A percentile compares a stretch with the other conserved stretches of the same genome.
Evolutionary conservation across 2,329 filamentous ascomycete species (phyloP).

Genomic region (Fusarium kyushuense): DNA sequence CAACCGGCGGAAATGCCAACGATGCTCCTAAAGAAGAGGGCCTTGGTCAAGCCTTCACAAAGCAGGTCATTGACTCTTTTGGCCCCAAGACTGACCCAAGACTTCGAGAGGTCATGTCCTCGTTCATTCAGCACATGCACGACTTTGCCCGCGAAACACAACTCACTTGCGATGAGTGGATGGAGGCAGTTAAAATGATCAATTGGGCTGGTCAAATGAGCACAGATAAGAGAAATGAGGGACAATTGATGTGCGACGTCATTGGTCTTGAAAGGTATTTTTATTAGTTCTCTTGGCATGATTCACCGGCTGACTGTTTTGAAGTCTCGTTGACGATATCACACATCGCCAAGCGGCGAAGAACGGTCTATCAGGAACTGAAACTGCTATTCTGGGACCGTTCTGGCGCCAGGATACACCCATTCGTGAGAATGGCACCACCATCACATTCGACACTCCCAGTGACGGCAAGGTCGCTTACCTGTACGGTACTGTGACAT

Average conservation of each 20-base stretch:
- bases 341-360: constrained; percentile 70
- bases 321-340: constrained; percentile 80
- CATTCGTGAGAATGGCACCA: constrained; percentile 74
- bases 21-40: constrained; percentile 34
- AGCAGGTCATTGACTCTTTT: constrained; percentile 78
- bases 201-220: constrained; percentile 76
- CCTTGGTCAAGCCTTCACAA: constrained; percentile 70
- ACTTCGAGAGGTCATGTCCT: constrained; percentile 74
- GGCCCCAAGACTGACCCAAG: constrained; percentile 77
- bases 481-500: constrained; percentile 72
- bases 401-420: constrained; percentile 85
- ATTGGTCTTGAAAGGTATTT: constrained; percentile 75
- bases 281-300: fast-evolving
- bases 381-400: constrained; percentile 84
- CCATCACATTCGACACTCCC: constrained; percentile 69
- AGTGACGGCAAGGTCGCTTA: constrained; percentile 64
- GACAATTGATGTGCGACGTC: constrained; percentile 78
- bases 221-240: constrained; percentile 77
- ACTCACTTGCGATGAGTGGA: constrained; percentile 84
- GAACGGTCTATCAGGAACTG: constrained; percentile 65
- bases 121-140: constrained; percentile 80
- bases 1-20: constrained; percentile 58
- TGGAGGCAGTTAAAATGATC: constrained; percentile 72
- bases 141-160: constrained; percentile 85
- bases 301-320: not conserved